Conservation (phyloP, 805 yeast genomes). For the Yamadazyma takamatsuzukensis region DNA sequence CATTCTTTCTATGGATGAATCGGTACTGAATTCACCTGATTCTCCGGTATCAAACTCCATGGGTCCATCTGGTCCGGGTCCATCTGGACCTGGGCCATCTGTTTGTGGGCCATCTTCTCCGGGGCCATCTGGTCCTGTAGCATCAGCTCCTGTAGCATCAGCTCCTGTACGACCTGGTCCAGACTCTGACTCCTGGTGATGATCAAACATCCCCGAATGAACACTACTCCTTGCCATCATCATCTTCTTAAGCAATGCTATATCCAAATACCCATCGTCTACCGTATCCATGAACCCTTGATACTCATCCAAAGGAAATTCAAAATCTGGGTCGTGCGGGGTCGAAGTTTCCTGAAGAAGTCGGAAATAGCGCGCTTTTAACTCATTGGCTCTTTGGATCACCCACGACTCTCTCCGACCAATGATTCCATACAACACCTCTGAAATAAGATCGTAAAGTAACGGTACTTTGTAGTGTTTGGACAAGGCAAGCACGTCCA, state of each 20-base stretch:
- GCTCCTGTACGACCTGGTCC: not conserved
- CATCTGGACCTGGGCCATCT: not conserved
- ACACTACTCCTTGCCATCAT: constrained; percentile 23
- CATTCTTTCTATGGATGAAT: constrained; percentile 19
- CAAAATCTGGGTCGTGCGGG: constrained; percentile 19
- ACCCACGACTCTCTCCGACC: constrained; percentile 62
- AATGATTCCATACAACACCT: constrained; percentile 64
- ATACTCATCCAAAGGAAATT: constrained; percentile 46
- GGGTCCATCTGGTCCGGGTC: constrained; percentile 1
- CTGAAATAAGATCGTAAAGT: constrained; percentile 64
- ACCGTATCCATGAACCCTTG: constrained; percentile 55
- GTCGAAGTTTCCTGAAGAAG: constrained; percentile 22
- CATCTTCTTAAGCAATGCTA: constrained; percentile 48
- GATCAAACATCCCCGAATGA: constrained; percentile 2
- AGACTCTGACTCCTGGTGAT: not conserved
- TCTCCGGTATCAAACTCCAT: not conserved
- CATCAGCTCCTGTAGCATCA: not conserved
- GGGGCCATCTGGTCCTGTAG: not conserved
- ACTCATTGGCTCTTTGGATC: constrained; percentile 35
- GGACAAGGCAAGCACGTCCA: constrained; percentile 60
- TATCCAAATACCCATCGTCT: constrained; percentile 64
- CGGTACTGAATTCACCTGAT: constrained; percentile 20
- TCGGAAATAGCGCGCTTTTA: constrained; percentile 26
- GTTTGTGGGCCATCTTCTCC: not conserved
- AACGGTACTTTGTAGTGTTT: constrained; percentile 67